These are phyloP conservation scores for Parasarocladium wereldwijsianum DNA, from an alignment of 2,329 filamentous ascomycete species.

Conservation along the genomic window DNA sequence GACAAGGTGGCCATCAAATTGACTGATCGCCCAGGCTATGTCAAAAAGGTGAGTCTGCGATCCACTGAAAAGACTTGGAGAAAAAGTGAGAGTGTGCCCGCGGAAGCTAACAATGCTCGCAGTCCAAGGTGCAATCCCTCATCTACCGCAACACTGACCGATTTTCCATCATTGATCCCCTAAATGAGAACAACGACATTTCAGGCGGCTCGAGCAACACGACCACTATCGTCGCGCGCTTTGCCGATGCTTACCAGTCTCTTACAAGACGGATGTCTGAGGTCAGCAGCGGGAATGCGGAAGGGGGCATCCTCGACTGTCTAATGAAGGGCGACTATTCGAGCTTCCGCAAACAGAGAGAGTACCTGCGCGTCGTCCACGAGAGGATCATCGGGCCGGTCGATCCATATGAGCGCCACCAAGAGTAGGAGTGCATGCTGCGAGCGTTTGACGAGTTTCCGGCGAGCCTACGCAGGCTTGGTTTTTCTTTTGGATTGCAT, in stretches of 20 bases:
- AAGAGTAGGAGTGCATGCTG: too few species aligned
- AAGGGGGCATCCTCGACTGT: constrained; percentile 44
- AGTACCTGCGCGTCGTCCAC: constrained; percentile 41
- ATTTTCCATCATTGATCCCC: constrained; percentile 84
- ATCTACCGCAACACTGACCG: constrained; percentile 48
- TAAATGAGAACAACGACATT: constrained; percentile 74
- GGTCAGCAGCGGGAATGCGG: constrained; percentile 20
- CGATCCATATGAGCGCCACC: constrained; percentile 10
- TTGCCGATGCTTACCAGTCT: constrained; percentile 39
- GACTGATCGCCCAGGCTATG: constrained; percentile 51
- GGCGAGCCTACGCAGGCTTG: constrained; percentile 6
- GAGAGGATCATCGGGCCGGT: constrained; percentile 21
- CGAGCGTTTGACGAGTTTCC: too few species aligned
- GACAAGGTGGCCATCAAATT: constrained; percentile 58
- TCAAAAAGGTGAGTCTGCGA: constrained; percentile 54
- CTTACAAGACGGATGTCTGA: constrained; percentile 12
- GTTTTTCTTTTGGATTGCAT: constrained; percentile 2
- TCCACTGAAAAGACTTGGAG: neutral
- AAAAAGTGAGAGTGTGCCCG: too few species aligned
- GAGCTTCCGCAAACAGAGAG: constrained; percentile 55
- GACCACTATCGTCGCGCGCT: constrained; percentile 49
- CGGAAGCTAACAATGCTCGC: constrained; percentile 3
- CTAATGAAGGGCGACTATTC: constrained; percentile 70
- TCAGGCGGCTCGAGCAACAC: constrained; percentile 71
- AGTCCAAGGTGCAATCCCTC: constrained; percentile 30